Base-by-base conservation (phyloP, 108 stramenopile species). In the Skeletonema grethae region DNA sequence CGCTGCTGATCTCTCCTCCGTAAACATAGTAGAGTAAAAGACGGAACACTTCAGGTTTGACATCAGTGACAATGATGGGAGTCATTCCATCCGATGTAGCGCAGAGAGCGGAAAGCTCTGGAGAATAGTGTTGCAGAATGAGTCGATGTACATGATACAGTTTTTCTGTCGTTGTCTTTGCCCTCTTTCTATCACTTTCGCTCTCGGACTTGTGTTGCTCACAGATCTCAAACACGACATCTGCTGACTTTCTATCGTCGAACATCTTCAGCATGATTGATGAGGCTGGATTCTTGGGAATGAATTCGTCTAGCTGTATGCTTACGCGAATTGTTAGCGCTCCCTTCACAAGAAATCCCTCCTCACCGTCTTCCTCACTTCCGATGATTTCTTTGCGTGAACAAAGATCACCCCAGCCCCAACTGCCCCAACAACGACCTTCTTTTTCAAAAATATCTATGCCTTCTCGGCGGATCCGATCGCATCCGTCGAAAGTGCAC, bases 231-330 rank as follows among this genome's bases (percentile, higher is more conserved):
- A 61, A 61, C 5, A 61, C 60, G 0, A 61, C 0, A 35, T 61
- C 60, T 2, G 60, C 60, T 8, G 60, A 32, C 0, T 32, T 61
- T 10, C 35, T 32, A 24, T 61, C 60, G 13, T 20, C 32, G 7
- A 61, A 61, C 5, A 35, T n/a, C 60, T 61, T 61, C 10, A 61
- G 30, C 31, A 61, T 61, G 30, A 36, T 35, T 7, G 60, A 16
- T 29, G 34, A 32, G 22, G 35, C 16, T 18, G 60, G 60, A 7
- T 61, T 61, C 10, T 61, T 36, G 4, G 60, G 60, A 35, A 61
- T 36, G 2, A 35, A 61, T 35, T 61, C 38, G 3, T 9, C 16
- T 2, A 35, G 60, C 32, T 61, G 60, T 8, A 61, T 36, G 50
- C 50, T 7, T 1, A 35, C 32, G 35, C 18, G 13, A 18, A 61